A percentile compares a stretch with the other conserved stretches of the same genome.
These are phyloP conservation scores for Jimgerdemannia flammicorona DNA, from an alignment of 192 early-diverging fungal genomes.

Conservation along the genomic window DNA sequence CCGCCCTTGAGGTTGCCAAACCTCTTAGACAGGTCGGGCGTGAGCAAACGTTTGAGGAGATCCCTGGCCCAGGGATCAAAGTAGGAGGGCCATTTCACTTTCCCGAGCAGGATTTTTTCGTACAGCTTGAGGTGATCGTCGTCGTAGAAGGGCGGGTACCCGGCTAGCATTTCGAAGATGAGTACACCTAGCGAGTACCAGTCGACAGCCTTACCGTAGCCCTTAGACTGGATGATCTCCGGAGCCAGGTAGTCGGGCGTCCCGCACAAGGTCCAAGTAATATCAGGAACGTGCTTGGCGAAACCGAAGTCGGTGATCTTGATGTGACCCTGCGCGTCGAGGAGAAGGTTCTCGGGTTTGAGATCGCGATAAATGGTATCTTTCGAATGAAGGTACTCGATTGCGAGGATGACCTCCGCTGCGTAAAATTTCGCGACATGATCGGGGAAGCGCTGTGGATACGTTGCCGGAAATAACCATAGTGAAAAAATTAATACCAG, in stretches of 20 bases:
- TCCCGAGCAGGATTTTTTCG: slow-evolving; percentile 88
- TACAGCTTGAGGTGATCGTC: slow-evolving; percentile 92
- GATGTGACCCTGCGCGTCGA: slow-evolving; percentile 75
- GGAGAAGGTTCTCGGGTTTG: slow-evolving; percentile 76
- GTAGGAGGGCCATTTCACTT: slow-evolving; percentile 80
- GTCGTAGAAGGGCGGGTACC: slow-evolving; percentile 91
- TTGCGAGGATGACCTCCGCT: slow-evolving; percentile 66
- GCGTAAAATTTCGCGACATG: slow-evolving; percentile 74
- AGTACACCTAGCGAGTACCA: slow-evolving; percentile 95
- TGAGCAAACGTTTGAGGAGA: slow-evolving; percentile 76
- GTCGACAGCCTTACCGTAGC: slow-evolving; percentile 90
- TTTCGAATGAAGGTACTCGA: slow-evolving; percentile 78
- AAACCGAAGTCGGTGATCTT: slow-evolving; percentile 88
- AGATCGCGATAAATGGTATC: slow-evolving; percentile 78
- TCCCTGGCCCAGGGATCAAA: slow-evolving; percentile 83
- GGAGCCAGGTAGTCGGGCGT: slow-evolving; percentile 81
- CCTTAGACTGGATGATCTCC: slow-evolving; percentile 90
- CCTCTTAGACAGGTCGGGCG: slow-evolving; percentile 77
- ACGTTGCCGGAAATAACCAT: not conserved
- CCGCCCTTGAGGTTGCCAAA: slow-evolving; percentile 86
- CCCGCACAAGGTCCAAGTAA: slow-evolving; percentile 85
- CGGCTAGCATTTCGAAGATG: slow-evolving; percentile 95
- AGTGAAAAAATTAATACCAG: not conserved
- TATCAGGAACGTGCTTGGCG: slow-evolving; percentile 79
- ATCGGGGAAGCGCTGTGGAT: slow-evolving; percentile 59